Evolutionary conservation across 441 rosid species (phyloP), one percentile per base, ranked within the genome.

Genomic region (Adansonia gregorii): DNA sequence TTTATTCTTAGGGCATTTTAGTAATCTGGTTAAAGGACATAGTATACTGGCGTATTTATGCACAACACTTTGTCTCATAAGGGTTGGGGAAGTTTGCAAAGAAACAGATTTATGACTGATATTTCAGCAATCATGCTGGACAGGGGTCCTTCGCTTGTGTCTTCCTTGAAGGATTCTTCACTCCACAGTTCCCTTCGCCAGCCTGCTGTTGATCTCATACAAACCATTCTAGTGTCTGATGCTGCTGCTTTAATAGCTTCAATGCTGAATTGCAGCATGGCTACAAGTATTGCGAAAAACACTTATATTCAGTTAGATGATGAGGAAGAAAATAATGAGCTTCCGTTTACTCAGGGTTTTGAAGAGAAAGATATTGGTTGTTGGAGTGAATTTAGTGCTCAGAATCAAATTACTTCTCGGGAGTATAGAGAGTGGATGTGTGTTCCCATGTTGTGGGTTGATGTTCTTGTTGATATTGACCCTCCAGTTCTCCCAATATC

Each of bases 81-180:
- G 10, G 17, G 51, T 63, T 31, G 10, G 51, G 35, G 31, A 17
- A 46, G 68, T 52, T 55, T n/a, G 45, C 20, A n/a, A 24, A n/a
- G n/a, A 59, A 71, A 8, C 17, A 51, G 49, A 63, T 4, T 60
- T 27, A 59, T 64, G 78, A 80, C 78, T 82, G 78, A 79, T 80
- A 78, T 85, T 15, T 73, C 41, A 43, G 52, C 43, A 41, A 77
- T 46, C 73, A 76, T 81, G 76, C 75, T 81, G 89, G 81, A 80
- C 91, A 97, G 99, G 99, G 97, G 93, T 24, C 98, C 99, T 83
- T 88, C 95, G 77, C 97, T 97, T 73, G 89, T 94, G 84, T 88
- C 97, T 67, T 91, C 91, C 74, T 83, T 90, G 85, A 93, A 88
- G 85, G 99, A 97, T 91, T 84, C 92, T 83, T 90, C 98, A 31